Conservation (phyloP, 371 early-diverging fungal genomes). For the Syncephalastrum racemosum region DNA sequence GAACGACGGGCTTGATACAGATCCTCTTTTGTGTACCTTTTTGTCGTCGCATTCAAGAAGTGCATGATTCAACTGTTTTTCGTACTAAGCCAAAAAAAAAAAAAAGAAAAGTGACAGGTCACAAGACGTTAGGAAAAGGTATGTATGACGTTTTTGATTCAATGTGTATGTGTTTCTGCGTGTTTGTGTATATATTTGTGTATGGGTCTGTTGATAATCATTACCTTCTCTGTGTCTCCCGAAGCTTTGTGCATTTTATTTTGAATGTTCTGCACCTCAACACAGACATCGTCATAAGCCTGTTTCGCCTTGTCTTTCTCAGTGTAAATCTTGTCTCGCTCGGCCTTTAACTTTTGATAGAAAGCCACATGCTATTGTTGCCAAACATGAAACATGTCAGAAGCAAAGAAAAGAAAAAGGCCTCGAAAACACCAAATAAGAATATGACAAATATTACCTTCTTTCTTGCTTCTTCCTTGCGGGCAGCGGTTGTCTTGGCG, state of each 20-base stretch:
- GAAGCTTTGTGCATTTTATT: conserved; percentile 30
- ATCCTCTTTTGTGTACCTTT: conserved; percentile 52
- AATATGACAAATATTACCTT: conserved; percentile 58
- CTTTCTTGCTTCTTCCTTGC: conserved; percentile 75
- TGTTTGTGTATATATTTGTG: background rate
- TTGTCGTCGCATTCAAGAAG: conserved; percentile 75
- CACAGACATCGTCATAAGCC: conserved; percentile 71
- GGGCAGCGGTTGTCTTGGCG: conserved; percentile 50
- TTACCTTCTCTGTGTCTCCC: conserved; percentile 47
- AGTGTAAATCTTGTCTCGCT: conserved; percentile 61
- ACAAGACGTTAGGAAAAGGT: background rate
- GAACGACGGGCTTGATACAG: background rate
- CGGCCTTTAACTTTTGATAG: conserved; percentile 60
- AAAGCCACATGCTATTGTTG: conserved; percentile 63
- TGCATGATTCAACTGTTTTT: conserved; percentile 62
- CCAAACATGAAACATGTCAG: background rate
- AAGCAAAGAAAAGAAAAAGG: no score
- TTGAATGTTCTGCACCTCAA: conserved; percentile 57
- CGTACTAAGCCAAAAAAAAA: conserved; percentile 26
- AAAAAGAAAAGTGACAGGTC: background rate
- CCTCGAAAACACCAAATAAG: background rate
- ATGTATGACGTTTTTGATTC: conserved; percentile 1
- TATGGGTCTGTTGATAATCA: no score
- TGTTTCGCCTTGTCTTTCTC: conserved; percentile 75
- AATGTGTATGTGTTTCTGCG: background rate